Evolutionary conservation across 306 rosid species (phyloP).

Genomic region (Citrullus amarus): DNA sequence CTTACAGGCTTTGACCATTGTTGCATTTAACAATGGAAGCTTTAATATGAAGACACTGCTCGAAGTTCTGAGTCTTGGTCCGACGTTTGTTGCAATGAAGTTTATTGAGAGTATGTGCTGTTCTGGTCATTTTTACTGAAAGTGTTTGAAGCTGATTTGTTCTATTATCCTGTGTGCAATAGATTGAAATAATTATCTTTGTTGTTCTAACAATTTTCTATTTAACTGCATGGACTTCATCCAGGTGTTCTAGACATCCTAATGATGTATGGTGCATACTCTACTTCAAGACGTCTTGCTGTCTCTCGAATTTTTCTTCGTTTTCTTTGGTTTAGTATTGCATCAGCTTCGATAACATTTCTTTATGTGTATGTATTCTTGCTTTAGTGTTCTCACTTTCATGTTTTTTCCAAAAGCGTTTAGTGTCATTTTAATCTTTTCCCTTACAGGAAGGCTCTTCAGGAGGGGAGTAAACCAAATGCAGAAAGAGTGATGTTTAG

Average conservation of each 20-base stretch:
- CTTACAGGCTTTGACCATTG: conserved; percentile 60
- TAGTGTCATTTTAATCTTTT: conserved; percentile 14
- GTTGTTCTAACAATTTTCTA: not conserved
- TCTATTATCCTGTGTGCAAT: not conserved
- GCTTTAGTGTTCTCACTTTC: conserved; percentile 6
- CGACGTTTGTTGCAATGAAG: conserved; percentile 83
- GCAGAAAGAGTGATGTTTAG: conserved; percentile 35
- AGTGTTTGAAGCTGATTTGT: not conserved
- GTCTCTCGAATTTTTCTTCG: conserved; percentile 75
- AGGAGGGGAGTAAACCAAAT: conserved; percentile 51
- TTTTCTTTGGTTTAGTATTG: conserved; percentile 63
- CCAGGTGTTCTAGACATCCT: conserved; percentile 79
- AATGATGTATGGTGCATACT: conserved; percentile 97
- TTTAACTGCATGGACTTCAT: not conserved
- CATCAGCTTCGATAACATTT: conserved; percentile 61
- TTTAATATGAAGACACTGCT: conserved; percentile 61
- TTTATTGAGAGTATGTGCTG: conserved; percentile 66
- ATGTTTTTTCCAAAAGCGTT: not conserved
- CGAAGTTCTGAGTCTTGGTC: conserved; percentile 86
- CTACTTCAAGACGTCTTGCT: conserved; percentile 62
- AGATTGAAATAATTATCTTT: not conserved
- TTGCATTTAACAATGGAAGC: conserved; percentile 64
- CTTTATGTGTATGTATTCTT: conserved; percentile 62
- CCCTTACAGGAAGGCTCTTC: conserved; percentile 65
- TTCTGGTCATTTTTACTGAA: not conserved